A percentile compares a stretch with the other conserved stretches of the same genome.
Conservation (phyloP, 257 asterid species). For the Verbascum thapsus region DNA sequence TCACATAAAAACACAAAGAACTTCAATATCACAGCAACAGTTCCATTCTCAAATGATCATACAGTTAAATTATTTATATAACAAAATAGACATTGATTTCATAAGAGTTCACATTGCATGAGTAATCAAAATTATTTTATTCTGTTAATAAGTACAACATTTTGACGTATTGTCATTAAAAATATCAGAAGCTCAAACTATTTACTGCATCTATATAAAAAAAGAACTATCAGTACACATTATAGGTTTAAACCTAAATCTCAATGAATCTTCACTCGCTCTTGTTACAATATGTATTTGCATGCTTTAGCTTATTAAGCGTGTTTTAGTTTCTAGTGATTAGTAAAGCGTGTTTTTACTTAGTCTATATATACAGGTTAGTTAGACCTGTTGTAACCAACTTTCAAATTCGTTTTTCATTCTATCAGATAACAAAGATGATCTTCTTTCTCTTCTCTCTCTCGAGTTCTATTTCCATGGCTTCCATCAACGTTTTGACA, state of each 20-base stretch:
- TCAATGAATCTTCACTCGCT: too few relatives aligned
- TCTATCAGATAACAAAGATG: too few relatives aligned
- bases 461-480: too few relatives aligned
- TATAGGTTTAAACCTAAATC: not conserved
- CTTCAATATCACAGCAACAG: constrained; percentile 20
- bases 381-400: too few relatives aligned
- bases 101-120: constrained; percentile 8
- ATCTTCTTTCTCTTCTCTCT: too few relatives aligned
- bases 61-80: constrained; percentile 1
- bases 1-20: not conserved
- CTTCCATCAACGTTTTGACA: too few relatives aligned
- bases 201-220: constrained; percentile 14
- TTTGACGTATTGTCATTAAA: not conserved
- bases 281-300: too few relatives aligned
- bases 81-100: constrained; percentile 1
- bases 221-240: not conserved
- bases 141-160: not conserved
- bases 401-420: too few relatives aligned
- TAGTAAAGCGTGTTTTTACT: too few relatives aligned
- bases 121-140: not conserved
- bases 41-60: not conserved
- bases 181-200: not conserved
- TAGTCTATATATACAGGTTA: too few relatives aligned
- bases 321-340: too few relatives aligned
- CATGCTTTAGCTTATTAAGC: too few relatives aligned